Conservation (phyloP, 495 filamentous ascomycete species). For the Aspergillus kassunensis region DNA sequence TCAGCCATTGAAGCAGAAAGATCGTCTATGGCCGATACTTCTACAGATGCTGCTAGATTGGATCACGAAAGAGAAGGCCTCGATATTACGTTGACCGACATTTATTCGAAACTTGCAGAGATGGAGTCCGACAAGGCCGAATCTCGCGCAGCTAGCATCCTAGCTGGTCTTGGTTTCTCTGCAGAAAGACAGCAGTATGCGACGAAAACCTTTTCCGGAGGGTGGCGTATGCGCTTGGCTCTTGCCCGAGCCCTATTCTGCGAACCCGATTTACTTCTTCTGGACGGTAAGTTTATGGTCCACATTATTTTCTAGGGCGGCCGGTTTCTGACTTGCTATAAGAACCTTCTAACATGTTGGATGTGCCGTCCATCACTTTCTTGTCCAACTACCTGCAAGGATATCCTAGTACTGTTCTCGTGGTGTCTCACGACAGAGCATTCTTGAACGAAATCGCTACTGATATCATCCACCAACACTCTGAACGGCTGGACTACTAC, state of each 20-base stretch:
- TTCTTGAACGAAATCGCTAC: conserved; percentile 99
- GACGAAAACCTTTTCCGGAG: conserved; percentile 97
- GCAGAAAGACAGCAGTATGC: conserved; percentile 86
- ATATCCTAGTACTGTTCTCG: conserved; percentile 92
- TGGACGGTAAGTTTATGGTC: conserved; percentile 57
- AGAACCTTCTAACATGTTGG: conserved; percentile 99
- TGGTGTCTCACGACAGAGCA: conserved; percentile 97
- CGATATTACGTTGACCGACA: conserved; percentile 83
- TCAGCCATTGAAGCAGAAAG: conserved; percentile 76
- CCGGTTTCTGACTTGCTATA: conserved; percentile 28
- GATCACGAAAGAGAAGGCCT: conserved; percentile 85
- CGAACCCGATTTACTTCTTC: conserved; percentile 91
- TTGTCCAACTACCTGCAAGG: conserved; percentile 90
- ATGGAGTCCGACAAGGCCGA: conserved; percentile 99
- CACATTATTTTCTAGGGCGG: background rate
- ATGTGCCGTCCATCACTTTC: conserved; percentile 99
- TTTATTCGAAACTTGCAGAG: conserved; percentile 87
- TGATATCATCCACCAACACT: conserved; percentile 98
- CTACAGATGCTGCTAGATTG: conserved; percentile 74
- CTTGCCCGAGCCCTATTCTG: conserved; percentile 95
- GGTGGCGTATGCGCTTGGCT: conserved; percentile 98
- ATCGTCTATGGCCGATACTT: conserved; percentile 77
- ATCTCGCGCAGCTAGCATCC: conserved; percentile 87
- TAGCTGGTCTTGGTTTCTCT: conserved; percentile 96
- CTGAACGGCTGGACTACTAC: conserved; percentile 96